phyloP scores from a whole-genome alignment of 768 basidiomycete species.

The Boletus pseudo-olivaceus region DNA sequence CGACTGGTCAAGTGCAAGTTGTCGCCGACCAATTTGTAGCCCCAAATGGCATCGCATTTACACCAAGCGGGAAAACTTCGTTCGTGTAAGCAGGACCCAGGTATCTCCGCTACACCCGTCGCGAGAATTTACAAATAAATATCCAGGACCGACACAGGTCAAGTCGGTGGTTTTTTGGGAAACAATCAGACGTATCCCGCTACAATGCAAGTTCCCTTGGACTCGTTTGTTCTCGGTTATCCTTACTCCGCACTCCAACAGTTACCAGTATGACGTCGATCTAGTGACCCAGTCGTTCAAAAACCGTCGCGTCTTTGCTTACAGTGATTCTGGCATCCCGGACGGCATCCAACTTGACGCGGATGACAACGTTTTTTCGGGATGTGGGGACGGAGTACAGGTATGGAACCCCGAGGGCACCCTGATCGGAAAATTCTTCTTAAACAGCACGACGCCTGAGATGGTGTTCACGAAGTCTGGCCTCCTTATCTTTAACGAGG shows the following conservation, averaged over 20 bases:
- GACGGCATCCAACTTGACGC: constrained; percentile 68
- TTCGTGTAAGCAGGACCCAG: constrained; percentile 47
- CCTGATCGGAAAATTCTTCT: constrained; percentile 35
- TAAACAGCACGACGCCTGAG: constrained; percentile 35
- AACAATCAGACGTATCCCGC: constrained; percentile 59
- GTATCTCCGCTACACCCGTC: neutral
- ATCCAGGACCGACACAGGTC: constrained; percentile 31
- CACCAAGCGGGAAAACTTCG: constrained; percentile 55
- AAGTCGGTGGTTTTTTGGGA: constrained; percentile 43
- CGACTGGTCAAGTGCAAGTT: constrained; percentile 59
- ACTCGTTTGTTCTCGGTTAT: neutral
- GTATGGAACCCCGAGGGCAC: constrained; percentile 55
- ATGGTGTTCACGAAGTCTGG: constrained; percentile 40
- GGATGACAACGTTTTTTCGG: constrained; percentile 63
- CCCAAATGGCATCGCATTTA: constrained; percentile 75
- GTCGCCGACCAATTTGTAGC: constrained; percentile 76
- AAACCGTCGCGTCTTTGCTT: constrained; percentile 68
- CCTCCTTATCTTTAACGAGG: constrained; percentile 40
- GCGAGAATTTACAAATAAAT: constrained; percentile 10
- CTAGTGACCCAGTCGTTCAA: constrained; percentile 47
- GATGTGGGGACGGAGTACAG: constrained; percentile 67
- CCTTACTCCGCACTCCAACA: constrained; percentile 24
- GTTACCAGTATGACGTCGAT: constrained; percentile 70
- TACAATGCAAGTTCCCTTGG: constrained; percentile 51
- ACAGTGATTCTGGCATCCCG: constrained; percentile 59